Conservation (phyloP, 1,284 basidiomycete species). For the Golubevia pallescens region DNA sequence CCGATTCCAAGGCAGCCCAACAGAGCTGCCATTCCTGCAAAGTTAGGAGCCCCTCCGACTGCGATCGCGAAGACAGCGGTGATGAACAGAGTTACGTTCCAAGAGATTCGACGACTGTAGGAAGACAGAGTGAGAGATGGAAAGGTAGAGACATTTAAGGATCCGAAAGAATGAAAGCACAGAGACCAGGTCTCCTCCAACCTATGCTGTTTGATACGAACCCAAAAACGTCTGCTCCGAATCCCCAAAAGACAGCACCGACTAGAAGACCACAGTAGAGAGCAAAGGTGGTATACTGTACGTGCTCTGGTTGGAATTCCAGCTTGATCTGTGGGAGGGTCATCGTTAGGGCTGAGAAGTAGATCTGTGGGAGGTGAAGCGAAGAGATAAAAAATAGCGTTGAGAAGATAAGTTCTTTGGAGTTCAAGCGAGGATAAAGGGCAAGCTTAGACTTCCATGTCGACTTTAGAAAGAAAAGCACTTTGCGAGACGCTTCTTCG, state of each 20-base stretch:
- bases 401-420: neutral
- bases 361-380: slow-evolving; percentile 14
- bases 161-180: too few relatives aligned
- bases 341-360: slow-evolving; percentile 49
- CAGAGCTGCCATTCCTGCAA: slow-evolving; percentile 69
- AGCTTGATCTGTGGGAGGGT: slow-evolving; percentile 42
- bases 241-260: slow-evolving; percentile 70
- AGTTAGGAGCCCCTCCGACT: slow-evolving; percentile 70
- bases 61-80: slow-evolving; percentile 71
- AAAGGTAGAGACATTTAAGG: too few relatives aligned
- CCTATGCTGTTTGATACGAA: too few relatives aligned
- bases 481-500: too few relatives aligned
- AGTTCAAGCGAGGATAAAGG: slow-evolving; percentile 19
- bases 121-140: too few relatives aligned
- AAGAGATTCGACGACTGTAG: slow-evolving; percentile 70
- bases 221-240: slow-evolving; percentile 65
- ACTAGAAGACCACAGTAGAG: slow-evolving; percentile 71
- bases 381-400: neutral
- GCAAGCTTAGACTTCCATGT: slow-evolving; percentile 65
- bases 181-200: too few relatives aligned
- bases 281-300: slow-evolving; percentile 66
- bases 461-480: slow-evolving; percentile 66
- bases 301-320: slow-evolving; percentile 37
- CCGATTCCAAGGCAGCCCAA: slow-evolving; percentile 71
- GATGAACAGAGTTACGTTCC: slow-evolving; percentile 72